Evolutionary conservation across 2,329 filamentous ascomycete genomes (phyloP).

Genomic region (Ophiocordyceps robertsii): DNA sequence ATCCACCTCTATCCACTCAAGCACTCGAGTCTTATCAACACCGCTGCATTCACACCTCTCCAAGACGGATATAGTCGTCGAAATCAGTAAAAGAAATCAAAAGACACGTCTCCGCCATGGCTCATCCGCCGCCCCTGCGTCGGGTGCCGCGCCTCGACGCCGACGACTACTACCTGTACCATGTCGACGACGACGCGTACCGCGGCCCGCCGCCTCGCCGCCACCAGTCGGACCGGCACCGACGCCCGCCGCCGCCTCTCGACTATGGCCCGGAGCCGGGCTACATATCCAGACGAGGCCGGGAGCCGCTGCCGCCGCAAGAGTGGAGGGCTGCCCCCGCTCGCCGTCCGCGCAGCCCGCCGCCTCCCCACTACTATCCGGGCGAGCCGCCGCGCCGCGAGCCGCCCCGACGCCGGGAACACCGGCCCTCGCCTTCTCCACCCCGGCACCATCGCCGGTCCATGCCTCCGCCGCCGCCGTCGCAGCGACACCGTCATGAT

Average conservation of each 20-base stretch:
- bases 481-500: neutral
- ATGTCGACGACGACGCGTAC: neutral
- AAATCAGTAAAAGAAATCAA: no score
- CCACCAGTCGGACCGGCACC: slow-evolving; percentile 11
- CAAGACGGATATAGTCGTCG: no score
- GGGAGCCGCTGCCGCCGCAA: slow-evolving; percentile 1
- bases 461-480: neutral
- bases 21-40: neutral
- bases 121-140: slow-evolving; percentile 10
- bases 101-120: slow-evolving; percentile 8
- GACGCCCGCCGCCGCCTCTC: slow-evolving; percentile 6
- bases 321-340: neutral
- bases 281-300: slow-evolving; percentile 4
- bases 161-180: slow-evolving; percentile 8
- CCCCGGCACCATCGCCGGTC: neutral
- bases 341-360: slow-evolving; percentile 5
- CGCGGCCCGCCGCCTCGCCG: slow-evolving; percentile 7
- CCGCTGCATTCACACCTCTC: neutral
- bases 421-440: neutral
- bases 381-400: slow-evolving; percentile 3
- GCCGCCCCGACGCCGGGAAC: neutral
- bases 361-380: slow-evolving; percentile 1
- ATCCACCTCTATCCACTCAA: neutral
- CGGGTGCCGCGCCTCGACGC: slow-evolving; percentile 11
- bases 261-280: slow-evolving; percentile 4